A percentile compares a stretch with the other conserved stretches of the same genome.
These are phyloP conservation scores for Plasmodium yoelii DNA, from an alignment of 169 alveolate species.

Conservation along the genomic window DNA sequence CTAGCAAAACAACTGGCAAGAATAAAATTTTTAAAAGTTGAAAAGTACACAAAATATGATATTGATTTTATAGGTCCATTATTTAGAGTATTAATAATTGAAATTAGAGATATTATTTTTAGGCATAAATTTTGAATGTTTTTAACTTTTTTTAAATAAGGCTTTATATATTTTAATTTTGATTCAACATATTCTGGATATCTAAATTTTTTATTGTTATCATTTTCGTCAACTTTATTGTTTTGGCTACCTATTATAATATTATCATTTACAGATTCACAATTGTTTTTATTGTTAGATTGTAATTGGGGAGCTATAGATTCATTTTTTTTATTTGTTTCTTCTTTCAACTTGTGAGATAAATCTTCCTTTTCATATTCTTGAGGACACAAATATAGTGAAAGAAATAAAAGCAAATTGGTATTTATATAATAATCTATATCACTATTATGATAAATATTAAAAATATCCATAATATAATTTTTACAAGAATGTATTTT, in stretches of 20 bases:
- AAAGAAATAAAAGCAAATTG: slow-evolving; percentile 24
- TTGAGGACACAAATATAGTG: slow-evolving; percentile 51
- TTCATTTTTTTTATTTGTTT: neutral
- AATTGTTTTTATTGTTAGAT: neutral
- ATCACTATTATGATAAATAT: slow-evolving; percentile 24
- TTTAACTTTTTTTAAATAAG: slow-evolving; percentile 56
- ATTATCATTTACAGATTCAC: neutral
- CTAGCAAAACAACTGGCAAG: slow-evolving; percentile 34
- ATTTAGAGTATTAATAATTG: slow-evolving; percentile 21
- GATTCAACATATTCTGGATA: slow-evolving; percentile 40
- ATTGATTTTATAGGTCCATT: slow-evolving; percentile 22
- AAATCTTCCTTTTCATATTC: slow-evolving; percentile 11
- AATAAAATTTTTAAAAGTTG: slow-evolving; percentile 52
- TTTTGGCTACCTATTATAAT: neutral
- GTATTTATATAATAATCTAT: slow-evolving; percentile 31
- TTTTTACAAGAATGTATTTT: slow-evolving; percentile 31
- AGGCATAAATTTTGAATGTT: slow-evolving; percentile 50
- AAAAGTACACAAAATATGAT: slow-evolving; percentile 42
- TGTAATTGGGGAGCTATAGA: neutral
- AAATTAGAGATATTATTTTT: slow-evolving; percentile 51
- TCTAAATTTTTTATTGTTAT: neutral
- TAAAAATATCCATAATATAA: slow-evolving; percentile 26
- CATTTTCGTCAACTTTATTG: neutral
- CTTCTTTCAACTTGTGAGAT: neutral
- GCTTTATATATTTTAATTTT: slow-evolving; percentile 47